Evolutionary conservation across 768 basidiomycete genomes (phyloP), one percentile per base, ranked within the genome.

Genomic region (Lactarius deliciosus): DNA sequence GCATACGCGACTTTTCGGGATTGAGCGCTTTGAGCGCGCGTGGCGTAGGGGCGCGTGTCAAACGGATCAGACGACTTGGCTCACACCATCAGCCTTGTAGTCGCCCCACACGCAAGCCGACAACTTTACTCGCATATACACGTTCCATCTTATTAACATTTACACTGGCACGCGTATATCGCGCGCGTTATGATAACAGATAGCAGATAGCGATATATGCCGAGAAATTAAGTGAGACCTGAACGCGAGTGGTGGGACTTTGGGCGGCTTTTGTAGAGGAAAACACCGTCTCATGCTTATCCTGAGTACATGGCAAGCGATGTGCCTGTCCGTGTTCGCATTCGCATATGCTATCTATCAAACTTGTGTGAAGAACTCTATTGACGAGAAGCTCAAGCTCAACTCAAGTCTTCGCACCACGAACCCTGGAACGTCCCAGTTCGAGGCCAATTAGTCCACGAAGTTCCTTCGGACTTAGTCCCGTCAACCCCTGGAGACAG

Each of bases 1-100:
- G 64, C 64, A 64, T 64, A 30, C 22, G 56, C 63, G 55, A 57
- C 63, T 4, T 32, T 56, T 56, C 18, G 55, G 18, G 47, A 2
- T 22, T 50, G 47, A 50, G 47, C 47, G 47, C 47, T 13, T 50
- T 50, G 47, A 22, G 47, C 47, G 47, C 47, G n/a, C n/a, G 45
- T 47, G 45, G 16, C 15, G 15, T 11, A 3, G 11, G 11, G 38
- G 13, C 38, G 38, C 38, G 38, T 38, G 10, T 38, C 38, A 38
- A 15, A 28, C 25, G 25, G 5, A 6, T 8, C 43, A 5, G 13
- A 38, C 13, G 38, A 15, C 38, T 40, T 40, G 38, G 38, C 38
- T 40, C 38, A 40, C 38, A 40, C 20, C n/a, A 22, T 47, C n/a
- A 22, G 10, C n/a, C n/a, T 47, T 47, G 45, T 47, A 22, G 13